Evolutionary conservation across 768 basidiomycete species (phyloP).

Genomic region (Mycena galopus): DNA sequence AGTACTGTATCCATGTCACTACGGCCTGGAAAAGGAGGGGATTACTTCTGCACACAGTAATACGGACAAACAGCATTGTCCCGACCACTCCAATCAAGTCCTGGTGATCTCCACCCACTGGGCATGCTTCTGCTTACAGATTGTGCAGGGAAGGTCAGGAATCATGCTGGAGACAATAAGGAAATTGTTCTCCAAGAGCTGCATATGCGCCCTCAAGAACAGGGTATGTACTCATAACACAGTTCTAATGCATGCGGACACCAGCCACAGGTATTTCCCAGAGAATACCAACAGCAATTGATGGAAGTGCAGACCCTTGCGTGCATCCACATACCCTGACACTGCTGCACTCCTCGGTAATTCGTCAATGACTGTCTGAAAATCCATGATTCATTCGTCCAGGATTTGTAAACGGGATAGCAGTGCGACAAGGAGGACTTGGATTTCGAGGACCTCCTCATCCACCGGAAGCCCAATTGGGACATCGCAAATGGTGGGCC

Average conservation of each 20-base stretch:
- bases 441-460: constrained; percentile 7
- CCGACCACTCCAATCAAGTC: no score
- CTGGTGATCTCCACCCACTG: no score
- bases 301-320: constrained; percentile 40
- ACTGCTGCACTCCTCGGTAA: neutral
- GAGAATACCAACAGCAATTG: constrained; percentile 40
- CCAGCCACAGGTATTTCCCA: constrained; percentile 45
- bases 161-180: no score
- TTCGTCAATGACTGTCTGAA: constrained; percentile 2
- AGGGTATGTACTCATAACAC: no score
- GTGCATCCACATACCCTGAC: constrained; percentile 30
- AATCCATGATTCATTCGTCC: neutral
- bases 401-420: neutral
- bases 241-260: constrained; percentile 15
- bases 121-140: no score
- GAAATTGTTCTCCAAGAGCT: no score
- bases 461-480: constrained; percentile 3
- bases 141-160: no score
- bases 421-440: constrained; percentile 4
- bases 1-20: no score
- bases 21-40: no score
- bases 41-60: no score
- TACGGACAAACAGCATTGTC: no score
- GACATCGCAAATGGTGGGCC: neutral
- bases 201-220: no score